Evolutionary conservation across 805 yeast species (phyloP).

Genomic region (Suhomyces sp.): DNA sequence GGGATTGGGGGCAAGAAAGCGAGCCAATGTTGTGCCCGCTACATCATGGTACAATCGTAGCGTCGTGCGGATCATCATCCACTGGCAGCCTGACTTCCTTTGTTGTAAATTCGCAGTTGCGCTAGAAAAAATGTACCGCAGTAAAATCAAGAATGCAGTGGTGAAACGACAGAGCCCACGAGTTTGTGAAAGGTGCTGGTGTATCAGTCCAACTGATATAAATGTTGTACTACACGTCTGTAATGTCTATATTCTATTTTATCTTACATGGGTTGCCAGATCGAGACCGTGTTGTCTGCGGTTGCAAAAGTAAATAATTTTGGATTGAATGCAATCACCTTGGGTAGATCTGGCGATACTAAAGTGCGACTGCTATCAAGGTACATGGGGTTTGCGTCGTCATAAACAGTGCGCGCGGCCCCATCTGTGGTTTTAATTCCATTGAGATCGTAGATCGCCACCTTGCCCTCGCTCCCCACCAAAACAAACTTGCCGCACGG

Average conservation of each 20-base stretch:
- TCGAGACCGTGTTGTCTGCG: constrained; percentile 47
- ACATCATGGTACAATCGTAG: not conserved
- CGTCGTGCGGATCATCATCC: not conserved
- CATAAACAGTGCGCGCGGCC: constrained; percentile 13
- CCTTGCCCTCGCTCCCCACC: constrained; percentile 28
- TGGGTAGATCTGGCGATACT: constrained; percentile 37
- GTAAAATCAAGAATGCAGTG: too few species aligned
- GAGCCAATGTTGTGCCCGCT: not conserved
- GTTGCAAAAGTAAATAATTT: constrained; percentile 58
- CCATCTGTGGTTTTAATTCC: constrained; percentile 22
- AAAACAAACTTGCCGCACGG: constrained; percentile 41
- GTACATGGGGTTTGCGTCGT: constrained; percentile 17
- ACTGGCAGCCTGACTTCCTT: too few species aligned
- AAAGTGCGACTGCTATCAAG: constrained; percentile 24
- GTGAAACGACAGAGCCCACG: too few species aligned
- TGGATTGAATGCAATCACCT: constrained; percentile 60
- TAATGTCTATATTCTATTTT: not conserved
- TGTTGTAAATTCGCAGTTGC: too few species aligned
- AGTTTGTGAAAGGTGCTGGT: not conserved
- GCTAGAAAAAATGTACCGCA: too few species aligned
- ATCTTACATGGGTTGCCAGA: constrained; percentile 32
- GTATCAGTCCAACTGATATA: not conserved
- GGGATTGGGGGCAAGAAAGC: not conserved
- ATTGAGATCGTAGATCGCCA: constrained; percentile 30
- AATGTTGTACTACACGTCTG: not conserved